Evolutionary conservation across 768 basidiomycete species (phyloP).

Genomic region (Suillus spraguei): DNA sequence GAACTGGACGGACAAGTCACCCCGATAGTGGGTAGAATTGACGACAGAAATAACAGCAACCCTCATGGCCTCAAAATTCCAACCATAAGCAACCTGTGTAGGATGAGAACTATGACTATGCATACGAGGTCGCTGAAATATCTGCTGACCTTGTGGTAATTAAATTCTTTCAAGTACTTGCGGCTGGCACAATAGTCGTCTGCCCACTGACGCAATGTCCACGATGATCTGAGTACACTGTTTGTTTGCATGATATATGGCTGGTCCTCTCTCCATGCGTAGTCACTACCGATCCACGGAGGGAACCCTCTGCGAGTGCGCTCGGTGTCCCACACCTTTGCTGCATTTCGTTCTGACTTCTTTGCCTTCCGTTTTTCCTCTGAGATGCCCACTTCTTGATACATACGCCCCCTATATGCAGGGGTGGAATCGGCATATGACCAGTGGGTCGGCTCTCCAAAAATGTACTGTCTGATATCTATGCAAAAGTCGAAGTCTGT

Average conservation of each 20-base stretch:
- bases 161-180: constrained; percentile 78
- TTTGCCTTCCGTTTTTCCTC: constrained; percentile 42
- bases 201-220: constrained; percentile 75
- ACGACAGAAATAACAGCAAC: constrained; percentile 41
- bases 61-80: constrained; percentile 48
- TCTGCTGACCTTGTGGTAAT: constrained; percentile 60
- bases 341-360: constrained; percentile 43
- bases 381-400: constrained; percentile 51
- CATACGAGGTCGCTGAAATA: background rate
- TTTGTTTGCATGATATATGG: constrained; percentile 24
- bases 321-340: constrained; percentile 47
- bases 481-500: constrained; percentile 73
- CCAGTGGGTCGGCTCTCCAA: constrained; percentile 52
- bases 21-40: constrained; percentile 40
- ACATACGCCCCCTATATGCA: constrained; percentile 65
- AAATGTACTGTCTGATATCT: constrained; percentile 48
- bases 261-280: constrained; percentile 36
- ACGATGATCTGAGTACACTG: constrained; percentile 51
- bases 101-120: constrained; percentile 13
- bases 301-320: constrained; percentile 51
- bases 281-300: constrained; percentile 45
- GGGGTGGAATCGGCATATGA: constrained; percentile 64
- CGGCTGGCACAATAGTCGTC: constrained; percentile 77
- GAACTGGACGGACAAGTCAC: constrained; percentile 49
- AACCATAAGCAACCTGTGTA: constrained; percentile 59